Evolutionary conservation across 2,329 filamentous ascomycete genomes (phyloP).

Genomic region (Diaporthe vexans): DNA sequence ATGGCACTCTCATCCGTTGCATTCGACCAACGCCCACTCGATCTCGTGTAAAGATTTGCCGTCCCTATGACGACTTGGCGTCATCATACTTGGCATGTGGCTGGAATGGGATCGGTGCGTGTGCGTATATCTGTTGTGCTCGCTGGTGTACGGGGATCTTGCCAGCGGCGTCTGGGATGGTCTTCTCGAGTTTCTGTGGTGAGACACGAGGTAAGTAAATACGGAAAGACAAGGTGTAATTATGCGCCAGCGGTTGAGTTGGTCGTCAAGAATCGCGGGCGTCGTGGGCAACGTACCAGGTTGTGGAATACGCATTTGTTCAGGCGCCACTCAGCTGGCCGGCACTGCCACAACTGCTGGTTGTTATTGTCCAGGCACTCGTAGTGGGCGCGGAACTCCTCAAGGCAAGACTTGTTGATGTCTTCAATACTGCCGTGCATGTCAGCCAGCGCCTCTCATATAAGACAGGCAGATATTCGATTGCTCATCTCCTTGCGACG

Average conservation of each 20-base stretch:
- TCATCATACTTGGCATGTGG: constrained; percentile 39
- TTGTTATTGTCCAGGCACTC: constrained; percentile 97
- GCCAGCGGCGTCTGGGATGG: constrained; percentile 80
- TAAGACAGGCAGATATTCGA: neutral
- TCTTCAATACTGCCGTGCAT: constrained; percentile 81
- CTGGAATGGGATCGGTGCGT: constrained; percentile 56
- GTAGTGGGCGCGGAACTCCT: constrained; percentile 95
- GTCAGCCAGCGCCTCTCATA: constrained; percentile 15
- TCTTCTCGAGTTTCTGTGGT: constrained; percentile 82
- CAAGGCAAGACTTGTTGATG: constrained; percentile 94
- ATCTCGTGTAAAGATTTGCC: neutral
- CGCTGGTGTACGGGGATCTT: constrained; percentile 82
- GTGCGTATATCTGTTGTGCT: constrained; percentile 73
- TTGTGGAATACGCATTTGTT: constrained; percentile 98
- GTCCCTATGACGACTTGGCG: constrained; percentile 27
- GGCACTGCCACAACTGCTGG: constrained; percentile 97
- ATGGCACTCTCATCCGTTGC: neutral
- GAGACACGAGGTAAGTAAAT: neutral
- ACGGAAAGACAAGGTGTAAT: neutral
- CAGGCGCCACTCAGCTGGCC: constrained; percentile 86
- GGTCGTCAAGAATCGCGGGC: neutral
- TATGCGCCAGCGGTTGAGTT: neutral
- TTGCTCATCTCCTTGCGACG: neutral
- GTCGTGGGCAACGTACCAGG: constrained; percentile 77
- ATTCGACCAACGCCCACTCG: neutral